phyloP scores from a whole-genome alignment of 2,329 filamentous ascomycete genomes.

The Nemania sp. region DNA sequence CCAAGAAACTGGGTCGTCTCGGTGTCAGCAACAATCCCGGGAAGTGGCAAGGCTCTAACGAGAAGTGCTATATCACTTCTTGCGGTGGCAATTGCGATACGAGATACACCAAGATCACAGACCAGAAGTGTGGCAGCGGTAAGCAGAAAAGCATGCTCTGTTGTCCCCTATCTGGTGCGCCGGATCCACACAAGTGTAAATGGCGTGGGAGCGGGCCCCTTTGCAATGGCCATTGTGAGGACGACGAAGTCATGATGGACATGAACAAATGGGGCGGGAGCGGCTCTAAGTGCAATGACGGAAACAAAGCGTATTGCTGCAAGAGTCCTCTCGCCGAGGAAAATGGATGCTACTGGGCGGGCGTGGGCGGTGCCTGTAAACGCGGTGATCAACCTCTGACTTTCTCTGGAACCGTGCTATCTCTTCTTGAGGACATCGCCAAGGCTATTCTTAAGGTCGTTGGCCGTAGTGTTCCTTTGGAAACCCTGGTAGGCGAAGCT shows the following conservation, averaged over 20 bases:
- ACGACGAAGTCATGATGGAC: slow-evolving; percentile 40
- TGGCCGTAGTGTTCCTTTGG: too few species aligned
- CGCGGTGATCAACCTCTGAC: too few species aligned
- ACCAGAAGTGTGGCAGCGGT: slow-evolving; percentile 23
- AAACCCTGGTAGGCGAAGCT: too few species aligned
- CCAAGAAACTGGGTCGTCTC: slow-evolving; percentile 29
- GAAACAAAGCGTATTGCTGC: slow-evolving; percentile 40
- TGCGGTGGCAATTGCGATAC: too few species aligned
- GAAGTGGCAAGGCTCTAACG: slow-evolving; percentile 25
- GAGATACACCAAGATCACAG: too few species aligned
- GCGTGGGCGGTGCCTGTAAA: too few species aligned
- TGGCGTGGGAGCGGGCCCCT: slow-evolving; percentile 38
- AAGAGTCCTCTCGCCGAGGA: neutral
- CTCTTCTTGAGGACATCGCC: too few species aligned
- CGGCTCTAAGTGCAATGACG: slow-evolving; percentile 36
- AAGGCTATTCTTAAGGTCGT: too few species aligned
- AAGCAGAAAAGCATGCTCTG: slow-evolving; percentile 33
- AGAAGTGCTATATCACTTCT: too few species aligned
- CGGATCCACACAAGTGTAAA: slow-evolving; percentile 36
- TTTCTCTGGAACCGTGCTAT: too few species aligned
- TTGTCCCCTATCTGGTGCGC: slow-evolving; percentile 39
- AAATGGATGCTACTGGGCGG: slow-evolving; percentile 35
- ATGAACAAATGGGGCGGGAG: slow-evolving; percentile 35
- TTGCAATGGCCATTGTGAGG: slow-evolving; percentile 42
- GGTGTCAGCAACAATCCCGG: slow-evolving; percentile 9